Evolutionary conservation across 2,329 filamentous ascomycete genomes (phyloP).

Genomic region (Colletotrichum cereale): DNA sequence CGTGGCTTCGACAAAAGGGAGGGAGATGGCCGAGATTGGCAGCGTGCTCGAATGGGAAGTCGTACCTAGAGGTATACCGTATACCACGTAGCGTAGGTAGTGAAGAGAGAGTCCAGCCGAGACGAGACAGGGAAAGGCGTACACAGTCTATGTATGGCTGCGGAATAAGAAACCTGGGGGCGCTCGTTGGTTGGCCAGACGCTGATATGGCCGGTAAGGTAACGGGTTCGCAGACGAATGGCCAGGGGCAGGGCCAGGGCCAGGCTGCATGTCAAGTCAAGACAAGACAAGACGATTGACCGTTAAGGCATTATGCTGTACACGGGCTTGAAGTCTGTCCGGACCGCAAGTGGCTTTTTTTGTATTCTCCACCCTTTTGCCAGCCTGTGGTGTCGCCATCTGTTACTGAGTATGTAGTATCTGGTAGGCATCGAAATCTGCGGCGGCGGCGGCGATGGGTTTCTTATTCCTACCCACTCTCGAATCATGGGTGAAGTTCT

Average conservation of each 20-base stretch:
- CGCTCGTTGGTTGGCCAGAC: slow-evolving; percentile 24
- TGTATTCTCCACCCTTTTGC: slow-evolving; percentile 3
- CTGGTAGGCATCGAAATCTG: slow-evolving; percentile 35
- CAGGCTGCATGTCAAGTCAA: slow-evolving; percentile 3
- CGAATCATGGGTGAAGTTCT: slow-evolving; percentile 38
- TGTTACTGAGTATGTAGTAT: neutral
- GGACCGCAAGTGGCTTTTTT: slow-evolving; percentile 11
- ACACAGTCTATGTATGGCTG: neutral
- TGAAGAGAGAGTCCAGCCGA: slow-evolving; percentile 39
- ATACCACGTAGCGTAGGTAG: too few relatives aligned
- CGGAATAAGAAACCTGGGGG: slow-evolving; percentile 33
- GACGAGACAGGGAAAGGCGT: slow-evolving; percentile 19
- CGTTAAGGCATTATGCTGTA: slow-evolving; percentile 27
- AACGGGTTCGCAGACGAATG: slow-evolving; percentile 31
- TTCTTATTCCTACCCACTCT: slow-evolving; percentile 33
- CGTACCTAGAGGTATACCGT: too few relatives aligned
- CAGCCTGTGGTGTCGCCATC: slow-evolving; percentile 27
- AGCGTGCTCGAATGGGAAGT: slow-evolving; percentile 14
- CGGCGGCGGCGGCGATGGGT: slow-evolving; percentile 25
- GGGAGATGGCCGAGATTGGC: slow-evolving; percentile 29
- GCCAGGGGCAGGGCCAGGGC: neutral
- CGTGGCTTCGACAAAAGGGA: slow-evolving; percentile 36
- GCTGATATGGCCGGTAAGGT: slow-evolving; percentile 18
- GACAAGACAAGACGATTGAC: slow-evolving; percentile 1
- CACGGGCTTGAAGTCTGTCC: slow-evolving; percentile 15